Evolutionary conservation across 495 filamentous ascomycete genomes (phyloP), one percentile per base, ranked within the genome.

Genomic region (Barbatosphaeria neglecta): DNA sequence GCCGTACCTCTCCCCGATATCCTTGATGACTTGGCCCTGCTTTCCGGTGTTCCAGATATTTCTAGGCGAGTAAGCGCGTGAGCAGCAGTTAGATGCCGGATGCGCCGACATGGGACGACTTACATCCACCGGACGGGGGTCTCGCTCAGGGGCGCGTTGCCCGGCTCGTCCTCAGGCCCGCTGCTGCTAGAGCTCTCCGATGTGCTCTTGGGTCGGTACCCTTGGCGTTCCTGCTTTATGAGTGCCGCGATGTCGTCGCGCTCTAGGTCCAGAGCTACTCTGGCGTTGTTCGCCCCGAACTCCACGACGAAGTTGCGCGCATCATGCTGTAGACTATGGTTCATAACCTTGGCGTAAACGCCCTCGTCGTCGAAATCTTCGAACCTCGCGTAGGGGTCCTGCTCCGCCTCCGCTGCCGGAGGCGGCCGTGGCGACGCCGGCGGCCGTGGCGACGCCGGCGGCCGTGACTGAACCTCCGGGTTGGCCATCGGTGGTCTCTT

Each of bases 41-140:
- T 65, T 56, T 49, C 80, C 75, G 9, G 83, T 84, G 41, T 71
- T 63, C 82, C 83, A 90, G n/a, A 88, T 74, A 51, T 87, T 84
- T 45, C 80, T 83, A 46, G 31, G 55, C 35, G 25, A 53, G 31
- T 57, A 7, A 2, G 11, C 5, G 6, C 13, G 2, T 6, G 10
- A 19, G 44, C 39, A 46, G 45, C 33, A 10, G 35, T 23, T 24
- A 19, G 15, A 43, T 11, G 8, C 6, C 16, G 9, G 10, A 23
- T 17, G 37, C 15, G 33, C 9, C n/a, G 37, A 28, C 23, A 18
- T 24, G 2, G 15, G 17, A 39, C 7, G 43, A 59, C 75, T 59
- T 69, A 82, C 78, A 88, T 86, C 85, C 84, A 90, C 59, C 84
- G 59, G 6, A 71, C 59, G 27, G 66, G 64, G 28, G 39, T 41